These are phyloP conservation scores for Litsea cubeba DNA, from an alignment of 164 flowering plant species.

Conservation along the genomic window DNA sequence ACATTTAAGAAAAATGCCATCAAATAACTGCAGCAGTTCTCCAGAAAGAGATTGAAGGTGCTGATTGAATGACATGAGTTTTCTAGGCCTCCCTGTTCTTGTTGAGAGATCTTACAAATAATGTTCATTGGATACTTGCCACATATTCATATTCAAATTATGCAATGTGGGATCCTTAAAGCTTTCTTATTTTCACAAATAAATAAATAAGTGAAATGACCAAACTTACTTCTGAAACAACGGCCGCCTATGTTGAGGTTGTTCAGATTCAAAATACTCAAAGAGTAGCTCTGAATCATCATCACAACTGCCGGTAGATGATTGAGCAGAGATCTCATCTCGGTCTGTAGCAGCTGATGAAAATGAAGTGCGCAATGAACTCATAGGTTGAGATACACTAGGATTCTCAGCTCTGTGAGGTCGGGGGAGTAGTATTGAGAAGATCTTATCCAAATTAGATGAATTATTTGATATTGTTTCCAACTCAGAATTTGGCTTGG, in stretches of 20 bases:
- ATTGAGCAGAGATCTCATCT: constrained; percentile 10
- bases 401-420: constrained; percentile 18
- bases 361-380: constrained; percentile 12
- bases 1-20: neutral
- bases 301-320: constrained; percentile 8
- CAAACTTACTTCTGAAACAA: constrained; percentile 56
- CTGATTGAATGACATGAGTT: neutral
- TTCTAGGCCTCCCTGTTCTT: neutral
- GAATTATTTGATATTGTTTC: constrained; percentile 13
- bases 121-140: neutral
- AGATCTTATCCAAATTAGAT: constrained; percentile 13
- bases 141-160: neutral
- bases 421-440: constrained; percentile 35
- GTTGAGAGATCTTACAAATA: neutral
- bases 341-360: constrained; percentile 17
- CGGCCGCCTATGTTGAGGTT: constrained; percentile 56
- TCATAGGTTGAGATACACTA: constrained; percentile 3
- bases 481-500: constrained; percentile 4
- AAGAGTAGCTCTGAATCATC: constrained; percentile 52
- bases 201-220: neutral
- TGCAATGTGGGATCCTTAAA: neutral
- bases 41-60: neutral
- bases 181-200: neutral
- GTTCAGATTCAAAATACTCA: constrained; percentile 70
- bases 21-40: neutral